Percentiles rank a stretch among this genome's conserved stretches.
Evolutionary conservation across 108 stramenopile genomes (phyloP).

Genomic region (Conticribra weissflogii): DNA sequence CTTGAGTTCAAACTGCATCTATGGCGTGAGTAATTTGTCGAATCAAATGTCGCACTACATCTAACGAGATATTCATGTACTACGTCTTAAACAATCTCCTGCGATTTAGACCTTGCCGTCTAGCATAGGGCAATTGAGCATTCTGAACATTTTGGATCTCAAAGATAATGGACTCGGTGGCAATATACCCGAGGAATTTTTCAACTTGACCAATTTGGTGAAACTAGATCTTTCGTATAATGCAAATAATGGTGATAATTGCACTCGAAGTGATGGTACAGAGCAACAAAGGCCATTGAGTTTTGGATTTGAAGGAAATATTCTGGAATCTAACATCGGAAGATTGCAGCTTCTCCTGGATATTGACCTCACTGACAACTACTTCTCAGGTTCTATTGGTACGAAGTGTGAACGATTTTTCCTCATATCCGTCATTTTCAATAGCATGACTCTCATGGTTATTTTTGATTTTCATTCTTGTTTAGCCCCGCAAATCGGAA

Average conservation of each 20-base stretch:
- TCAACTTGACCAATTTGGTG: slow-evolving; percentile 1
- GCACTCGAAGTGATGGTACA: neutral
- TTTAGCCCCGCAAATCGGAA: neutral
- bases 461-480: neutral
- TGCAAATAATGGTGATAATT: neutral
- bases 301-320: neutral
- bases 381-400: slow-evolving; percentile 1
- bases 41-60: neutral
- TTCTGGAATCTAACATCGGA: neutral
- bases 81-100: neutral
- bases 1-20: neutral
- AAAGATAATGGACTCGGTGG: slow-evolving; percentile 1
- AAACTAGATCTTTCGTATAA: neutral
- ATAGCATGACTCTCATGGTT: no score
- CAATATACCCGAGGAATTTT: slow-evolving; percentile 6
- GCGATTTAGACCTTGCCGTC: slow-evolving; percentile 4
- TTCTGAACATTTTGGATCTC: slow-evolving; percentile 12
- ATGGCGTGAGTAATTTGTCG: neutral
- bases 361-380: neutral
- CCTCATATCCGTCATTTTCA: neutral
- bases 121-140: slow-evolving; percentile 3
- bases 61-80: neutral
- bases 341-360: neutral
- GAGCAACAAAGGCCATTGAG: neutral
- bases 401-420: neutral